Conservation (phyloP, 768 basidiomycete genomes). For the Agrocybe chaxingu region DNA sequence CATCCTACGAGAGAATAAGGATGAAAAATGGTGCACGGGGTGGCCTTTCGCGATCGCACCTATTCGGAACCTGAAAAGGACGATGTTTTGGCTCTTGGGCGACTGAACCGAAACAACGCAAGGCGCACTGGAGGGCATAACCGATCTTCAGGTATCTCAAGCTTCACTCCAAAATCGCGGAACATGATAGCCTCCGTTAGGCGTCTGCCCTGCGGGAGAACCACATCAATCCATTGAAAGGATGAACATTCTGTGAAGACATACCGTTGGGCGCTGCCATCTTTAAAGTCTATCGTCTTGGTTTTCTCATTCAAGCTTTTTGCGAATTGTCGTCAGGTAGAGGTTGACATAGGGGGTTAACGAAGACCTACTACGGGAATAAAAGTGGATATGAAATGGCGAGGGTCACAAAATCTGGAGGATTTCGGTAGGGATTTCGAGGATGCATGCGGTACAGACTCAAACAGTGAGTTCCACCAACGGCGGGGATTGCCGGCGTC, state of each 20-base stretch:
- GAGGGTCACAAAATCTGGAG: constrained; percentile 57
- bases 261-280: constrained; percentile 69
- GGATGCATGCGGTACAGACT: constrained; percentile 30
- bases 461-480: too few relatives aligned
- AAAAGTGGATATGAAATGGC: constrained; percentile 44
- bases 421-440: constrained; percentile 35
- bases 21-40: background rate
- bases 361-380: background rate
- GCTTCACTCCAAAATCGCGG: constrained; percentile 65
- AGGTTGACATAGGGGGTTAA: background rate
- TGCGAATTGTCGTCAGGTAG: constrained; percentile 15
- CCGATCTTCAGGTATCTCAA: constrained; percentile 65
- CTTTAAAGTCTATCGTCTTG: constrained; percentile 69
- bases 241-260: background rate
- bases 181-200: constrained; percentile 77
- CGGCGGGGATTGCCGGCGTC: too few relatives aligned
- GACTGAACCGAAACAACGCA: background rate
- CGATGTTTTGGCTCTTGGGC: background rate
- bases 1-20: constrained; percentile 40
- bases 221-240: background rate
- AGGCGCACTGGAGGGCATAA: constrained; percentile 82
- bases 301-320: too few relatives aligned
- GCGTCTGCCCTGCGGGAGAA: constrained; percentile 40
- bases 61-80: constrained; percentile 60
- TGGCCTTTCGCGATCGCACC: constrained; percentile 34